Evolutionary conservation across 305 asterid genomes (phyloP).

Genomic region (Fraxinus albicans): DNA sequence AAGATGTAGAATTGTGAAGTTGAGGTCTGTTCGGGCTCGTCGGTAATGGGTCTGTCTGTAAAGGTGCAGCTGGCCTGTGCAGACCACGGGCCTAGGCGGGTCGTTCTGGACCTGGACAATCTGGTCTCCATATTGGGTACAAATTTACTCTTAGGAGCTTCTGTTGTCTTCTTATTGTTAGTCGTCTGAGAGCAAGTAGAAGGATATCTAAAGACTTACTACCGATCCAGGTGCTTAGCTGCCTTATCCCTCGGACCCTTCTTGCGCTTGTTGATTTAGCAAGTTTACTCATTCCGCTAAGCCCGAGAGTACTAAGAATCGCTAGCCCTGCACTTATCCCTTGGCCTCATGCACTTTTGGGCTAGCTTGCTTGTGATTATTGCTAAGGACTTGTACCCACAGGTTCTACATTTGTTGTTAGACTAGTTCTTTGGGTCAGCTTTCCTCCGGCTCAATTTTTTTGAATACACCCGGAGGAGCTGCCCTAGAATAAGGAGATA

Average conservation of each 20-base stretch:
- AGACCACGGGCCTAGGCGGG: background rate
- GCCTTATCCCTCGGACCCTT: background rate
- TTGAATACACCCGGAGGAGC: background rate
- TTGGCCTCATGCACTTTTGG: background rate
- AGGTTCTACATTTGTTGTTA: background rate
- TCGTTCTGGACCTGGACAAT: background rate
- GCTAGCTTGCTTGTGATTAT: background rate
- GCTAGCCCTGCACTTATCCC: background rate
- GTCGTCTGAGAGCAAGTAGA: background rate
- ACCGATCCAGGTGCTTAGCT: background rate
- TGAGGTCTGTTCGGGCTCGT: background rate
- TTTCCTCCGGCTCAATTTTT: background rate
- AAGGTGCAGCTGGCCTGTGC: background rate
- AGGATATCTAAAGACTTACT: background rate
- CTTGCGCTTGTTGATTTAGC: background rate
- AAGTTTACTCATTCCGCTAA: background rate
- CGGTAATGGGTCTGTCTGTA: background rate
- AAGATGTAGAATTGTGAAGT: background rate
- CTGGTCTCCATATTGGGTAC: background rate
- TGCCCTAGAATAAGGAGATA: background rate
- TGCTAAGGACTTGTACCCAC: background rate
- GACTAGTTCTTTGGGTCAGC: background rate
- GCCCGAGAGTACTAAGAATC: background rate
- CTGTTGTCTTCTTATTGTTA: background rate
- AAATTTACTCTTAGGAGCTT: background rate